Conservation (phyloP, 192 early-diverging fungal species). For the Lobosporangium transversale region DNA sequence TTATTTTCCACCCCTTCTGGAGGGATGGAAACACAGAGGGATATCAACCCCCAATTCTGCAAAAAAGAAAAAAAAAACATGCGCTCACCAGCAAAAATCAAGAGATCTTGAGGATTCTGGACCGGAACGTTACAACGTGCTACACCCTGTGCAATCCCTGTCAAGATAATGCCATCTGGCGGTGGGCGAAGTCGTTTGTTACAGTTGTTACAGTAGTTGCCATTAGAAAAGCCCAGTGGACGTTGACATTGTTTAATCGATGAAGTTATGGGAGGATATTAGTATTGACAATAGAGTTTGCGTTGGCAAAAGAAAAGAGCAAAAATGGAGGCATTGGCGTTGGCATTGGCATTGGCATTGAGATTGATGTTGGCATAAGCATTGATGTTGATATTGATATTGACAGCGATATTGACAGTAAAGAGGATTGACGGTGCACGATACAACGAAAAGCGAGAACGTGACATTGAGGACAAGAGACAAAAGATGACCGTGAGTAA, state of each 20-base stretch:
- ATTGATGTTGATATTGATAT: no score
- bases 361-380: neutral
- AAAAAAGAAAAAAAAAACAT: neutral
- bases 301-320: no score
- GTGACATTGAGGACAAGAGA: neutral
- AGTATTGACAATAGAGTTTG: no score
- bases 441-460: neutral
- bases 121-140: conserved; percentile 11
- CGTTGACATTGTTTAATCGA: no score
- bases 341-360: neutral
- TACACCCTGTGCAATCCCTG: conserved; percentile 15
- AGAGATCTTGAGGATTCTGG: conserved; percentile 5
- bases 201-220: no score
- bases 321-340: neutral
- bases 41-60: neutral
- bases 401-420: neutral
- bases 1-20: neutral
- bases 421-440: no score
- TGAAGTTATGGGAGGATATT: no score
- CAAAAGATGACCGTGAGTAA: neutral
- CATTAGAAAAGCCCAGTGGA: no score
- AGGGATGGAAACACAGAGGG: neutral
- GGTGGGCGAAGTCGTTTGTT: no score
- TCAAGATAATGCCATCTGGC: conserved; percentile 2
- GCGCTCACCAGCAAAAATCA: conserved; percentile 27